A percentile compares a stretch with the other conserved stretches of the same genome.
Conservation (phyloP, 2,329 filamentous ascomycete genomes). For the Colletotrichum sp. region DNA sequence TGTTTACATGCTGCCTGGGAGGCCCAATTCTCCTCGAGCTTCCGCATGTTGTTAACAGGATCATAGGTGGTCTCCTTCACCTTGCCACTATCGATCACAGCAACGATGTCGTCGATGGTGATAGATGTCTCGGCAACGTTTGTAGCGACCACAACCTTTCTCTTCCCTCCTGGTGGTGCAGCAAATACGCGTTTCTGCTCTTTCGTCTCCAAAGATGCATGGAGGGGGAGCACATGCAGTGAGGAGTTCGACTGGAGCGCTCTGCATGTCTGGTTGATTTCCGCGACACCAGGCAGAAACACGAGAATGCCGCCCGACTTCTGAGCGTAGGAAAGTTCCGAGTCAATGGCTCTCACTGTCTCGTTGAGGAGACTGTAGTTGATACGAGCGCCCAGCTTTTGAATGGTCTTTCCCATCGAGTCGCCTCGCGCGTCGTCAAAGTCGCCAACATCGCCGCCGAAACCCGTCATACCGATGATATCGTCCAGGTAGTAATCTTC, state of each 20-base stretch:
- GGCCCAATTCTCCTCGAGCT: conserved; percentile 93
- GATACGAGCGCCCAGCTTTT: conserved; percentile 79
- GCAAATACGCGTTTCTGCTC: conserved; percentile 91
- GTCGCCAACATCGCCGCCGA: conserved; percentile 56
- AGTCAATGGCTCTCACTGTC: conserved; percentile 82
- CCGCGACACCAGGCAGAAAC: conserved; percentile 89
- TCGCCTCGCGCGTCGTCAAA: conserved; percentile 51
- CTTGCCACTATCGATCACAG: conserved; percentile 91
- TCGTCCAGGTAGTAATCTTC: conserved; percentile 91
- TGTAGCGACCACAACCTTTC: conserved; percentile 93
- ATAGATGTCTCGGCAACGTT: conserved; percentile 99
- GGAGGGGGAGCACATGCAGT: conserved; percentile 83
- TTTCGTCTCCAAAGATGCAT: conserved; percentile 86
- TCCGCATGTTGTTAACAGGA: conserved; percentile 89
- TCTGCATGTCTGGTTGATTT: conserved; percentile 84
- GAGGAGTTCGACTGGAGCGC: conserved; percentile 65
- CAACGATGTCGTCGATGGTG: conserved; percentile 96
- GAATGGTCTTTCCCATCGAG: conserved; percentile 72
- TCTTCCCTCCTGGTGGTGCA: conserved; percentile 75
- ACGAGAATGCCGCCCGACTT: conserved; percentile 90
- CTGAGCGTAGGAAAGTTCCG: conserved; percentile 66
- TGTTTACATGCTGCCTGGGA: conserved; percentile 95
- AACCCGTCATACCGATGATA: conserved; percentile 80
- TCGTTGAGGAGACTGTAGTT: conserved; percentile 89
- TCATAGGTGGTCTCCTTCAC: conserved; percentile 98